Evolutionary conservation across 1,284 basidiomycete genomes (phyloP), one percentile per base, ranked within the genome.

Genomic region (Ustilago trichophora): DNA sequence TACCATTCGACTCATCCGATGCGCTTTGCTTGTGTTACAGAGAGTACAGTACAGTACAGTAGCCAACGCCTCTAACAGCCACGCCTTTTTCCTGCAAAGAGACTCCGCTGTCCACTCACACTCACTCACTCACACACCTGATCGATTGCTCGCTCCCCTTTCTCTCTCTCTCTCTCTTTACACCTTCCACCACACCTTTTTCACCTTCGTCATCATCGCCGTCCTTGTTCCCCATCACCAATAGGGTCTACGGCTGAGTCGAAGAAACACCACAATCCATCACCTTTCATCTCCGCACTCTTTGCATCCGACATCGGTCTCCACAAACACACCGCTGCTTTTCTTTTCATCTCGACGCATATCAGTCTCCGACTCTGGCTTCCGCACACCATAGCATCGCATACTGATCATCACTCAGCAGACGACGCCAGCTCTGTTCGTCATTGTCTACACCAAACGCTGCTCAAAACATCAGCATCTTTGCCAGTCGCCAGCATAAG

Each of bases 241-340:
- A 15, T 21, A 32, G 58, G 44, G 44, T 46, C 27, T 42, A 27
- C 42, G 52, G 47, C 52, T 62, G 37, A 62, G 42, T 51, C 43
- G 52, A 60, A 38, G 29, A 43, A 26, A 10, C 21, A n/a, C 42
- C 21, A 42, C 38, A 36, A 32, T 22, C 11, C 38, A 21, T 24
- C 31, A 37, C 22, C 31, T 31, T 41, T 19, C 53, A 24, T 13
- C 27, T 29, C 13, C 13, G 27, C 8, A 7, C 13, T 29, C 42
- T 27, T 18, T 35, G 27, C 53, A 32, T 24, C 24, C 36, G 8
- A 42, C 37, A 16, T 22, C 41, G 11, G 41, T 31, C 19, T n/a
- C 12, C 27, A 43, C 41, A n/a, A n/a, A n/a, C n/a, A n/a, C 41
- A 13, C 12, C 22, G 13, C 26, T 42, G 11, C 27, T 21, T 2